Evolutionary conservation across 495 filamentous ascomycete species (phyloP).

Genomic region (Aspergillus incahuasiensis): DNA sequence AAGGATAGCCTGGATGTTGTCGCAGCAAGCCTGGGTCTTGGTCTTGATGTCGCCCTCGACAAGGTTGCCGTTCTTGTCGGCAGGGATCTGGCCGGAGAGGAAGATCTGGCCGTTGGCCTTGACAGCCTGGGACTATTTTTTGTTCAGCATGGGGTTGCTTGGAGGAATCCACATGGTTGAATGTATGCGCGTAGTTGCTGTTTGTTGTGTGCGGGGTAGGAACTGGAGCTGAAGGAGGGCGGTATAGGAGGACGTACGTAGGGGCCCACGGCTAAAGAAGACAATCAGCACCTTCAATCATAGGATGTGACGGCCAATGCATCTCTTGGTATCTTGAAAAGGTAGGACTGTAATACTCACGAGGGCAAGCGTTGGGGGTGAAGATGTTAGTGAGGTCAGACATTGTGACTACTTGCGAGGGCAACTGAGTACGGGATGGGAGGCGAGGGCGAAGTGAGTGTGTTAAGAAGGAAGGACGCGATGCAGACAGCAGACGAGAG

Average conservation of each 20-base stretch:
- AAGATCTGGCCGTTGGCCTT: slow-evolving; percentile 77
- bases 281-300: slow-evolving; percentile 32
- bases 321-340: neutral
- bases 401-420: slow-evolving; percentile 25
- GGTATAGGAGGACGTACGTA: slow-evolving; percentile 47
- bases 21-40: slow-evolving; percentile 69
- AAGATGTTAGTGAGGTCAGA: slow-evolving; percentile 32
- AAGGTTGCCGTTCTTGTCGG: slow-evolving; percentile 67
- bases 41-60: slow-evolving; percentile 71
- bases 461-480: slow-evolving; percentile 19
- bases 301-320: neutral
- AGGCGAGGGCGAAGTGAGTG: slow-evolving; percentile 4
- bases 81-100: slow-evolving; percentile 90
- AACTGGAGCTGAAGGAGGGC: neutral
- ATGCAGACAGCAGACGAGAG: slow-evolving; percentile 28
- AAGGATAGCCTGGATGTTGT: slow-evolving; percentile 74
- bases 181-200: neutral
- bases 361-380: slow-evolving; percentile 45
- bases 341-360: slow-evolving; percentile 27
- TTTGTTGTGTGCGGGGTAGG: slow-evolving; percentile 6
- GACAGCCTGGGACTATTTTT: slow-evolving; percentile 77
- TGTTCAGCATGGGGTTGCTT: neutral
- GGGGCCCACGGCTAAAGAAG: slow-evolving; percentile 47
- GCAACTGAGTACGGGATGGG: slow-evolving; percentile 12
- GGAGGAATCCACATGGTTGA: neutral